Conservation (phyloP, 208 protist species). For the Crithidia brevicula region DNA sequence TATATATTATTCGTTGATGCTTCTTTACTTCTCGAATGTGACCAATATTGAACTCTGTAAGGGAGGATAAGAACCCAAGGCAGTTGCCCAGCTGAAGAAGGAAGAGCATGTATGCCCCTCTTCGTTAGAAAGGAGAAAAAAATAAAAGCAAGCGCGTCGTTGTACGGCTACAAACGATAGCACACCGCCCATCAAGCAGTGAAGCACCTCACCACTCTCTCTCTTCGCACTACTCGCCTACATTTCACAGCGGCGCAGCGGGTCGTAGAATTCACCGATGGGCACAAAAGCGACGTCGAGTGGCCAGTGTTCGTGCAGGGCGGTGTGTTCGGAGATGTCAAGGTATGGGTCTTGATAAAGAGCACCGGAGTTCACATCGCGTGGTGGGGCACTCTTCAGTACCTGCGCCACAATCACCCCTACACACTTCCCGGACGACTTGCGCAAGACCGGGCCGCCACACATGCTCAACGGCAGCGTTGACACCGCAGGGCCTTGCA, state of each 20-base stretch:
- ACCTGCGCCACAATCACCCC: constrained; percentile 84
- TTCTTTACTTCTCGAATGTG: too few species aligned
- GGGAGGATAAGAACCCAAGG: too few species aligned
- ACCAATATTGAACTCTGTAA: too few species aligned
- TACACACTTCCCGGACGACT: constrained; percentile 77
- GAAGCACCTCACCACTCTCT: too few species aligned
- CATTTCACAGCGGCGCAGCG: constrained; percentile 73
- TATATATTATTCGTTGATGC: too few species aligned
- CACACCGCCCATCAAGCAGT: too few species aligned
- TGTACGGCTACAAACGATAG: too few species aligned
- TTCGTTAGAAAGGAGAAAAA: too few species aligned
- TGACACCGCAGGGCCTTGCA: constrained; percentile 1
- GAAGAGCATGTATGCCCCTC: too few species aligned
- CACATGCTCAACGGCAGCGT: constrained; percentile 78
- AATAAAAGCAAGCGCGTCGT: too few species aligned
- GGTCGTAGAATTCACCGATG: constrained; percentile 71
- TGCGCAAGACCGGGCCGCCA: constrained; percentile 85
- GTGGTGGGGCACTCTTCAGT: constrained; percentile 59
- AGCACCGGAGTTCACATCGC: constrained; percentile 39
- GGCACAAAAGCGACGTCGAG: constrained; percentile 84
- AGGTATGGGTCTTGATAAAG: constrained; percentile 81
- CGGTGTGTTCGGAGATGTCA: constrained; percentile 73
- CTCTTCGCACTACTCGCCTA: too few species aligned
- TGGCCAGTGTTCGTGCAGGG: constrained; percentile 50
- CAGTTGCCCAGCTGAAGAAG: too few species aligned